A percentile compares a stretch with the other conserved stretches of the same genome.
Conservation (phyloP, 2,329 filamentous ascomycete species). For the Coleophoma crateriformis region DNA sequence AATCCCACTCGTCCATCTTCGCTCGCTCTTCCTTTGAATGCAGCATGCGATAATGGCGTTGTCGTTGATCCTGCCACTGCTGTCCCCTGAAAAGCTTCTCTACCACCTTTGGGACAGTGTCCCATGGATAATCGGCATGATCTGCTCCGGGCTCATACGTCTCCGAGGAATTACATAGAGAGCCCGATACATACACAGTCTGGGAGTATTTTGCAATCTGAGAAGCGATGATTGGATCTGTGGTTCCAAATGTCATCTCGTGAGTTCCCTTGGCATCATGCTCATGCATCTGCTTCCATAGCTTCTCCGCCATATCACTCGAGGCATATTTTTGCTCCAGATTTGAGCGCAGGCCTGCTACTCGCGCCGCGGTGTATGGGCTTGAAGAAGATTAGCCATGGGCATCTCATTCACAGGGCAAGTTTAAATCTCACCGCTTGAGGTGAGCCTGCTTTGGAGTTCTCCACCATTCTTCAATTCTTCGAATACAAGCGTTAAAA, state of each 20-base stretch:
- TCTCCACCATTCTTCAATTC: background rate
- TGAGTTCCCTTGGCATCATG: background rate
- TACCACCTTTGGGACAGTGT: conserved; percentile 63
- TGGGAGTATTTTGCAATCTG: conserved; percentile 68
- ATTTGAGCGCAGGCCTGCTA: background rate
- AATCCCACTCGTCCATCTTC: conserved; percentile 58
- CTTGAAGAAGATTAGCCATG: background rate
- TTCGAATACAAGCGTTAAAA: background rate
- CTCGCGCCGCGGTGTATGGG: too few species aligned
- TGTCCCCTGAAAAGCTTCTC: conserved; percentile 66
- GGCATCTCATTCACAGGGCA: background rate
- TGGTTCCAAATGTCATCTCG: conserved; percentile 51
- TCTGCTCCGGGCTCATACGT: conserved; percentile 69
- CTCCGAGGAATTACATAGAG: conserved; percentile 63
- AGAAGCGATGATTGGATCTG: conserved; percentile 68
- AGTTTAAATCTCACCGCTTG: background rate
- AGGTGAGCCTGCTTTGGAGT: background rate
- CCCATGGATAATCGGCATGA: conserved; percentile 59
- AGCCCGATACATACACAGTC: conserved; percentile 62
- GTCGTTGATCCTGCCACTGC: conserved; percentile 61
- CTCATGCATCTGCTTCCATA: background rate
- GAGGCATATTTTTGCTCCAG: background rate
- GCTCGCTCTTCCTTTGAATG: conserved; percentile 51
- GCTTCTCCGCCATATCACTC: background rate
- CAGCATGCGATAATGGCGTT: conserved; percentile 57